Conservation (phyloP, 2,329 filamentous ascomycete species). For the Plenodomus biglobosus region DNA sequence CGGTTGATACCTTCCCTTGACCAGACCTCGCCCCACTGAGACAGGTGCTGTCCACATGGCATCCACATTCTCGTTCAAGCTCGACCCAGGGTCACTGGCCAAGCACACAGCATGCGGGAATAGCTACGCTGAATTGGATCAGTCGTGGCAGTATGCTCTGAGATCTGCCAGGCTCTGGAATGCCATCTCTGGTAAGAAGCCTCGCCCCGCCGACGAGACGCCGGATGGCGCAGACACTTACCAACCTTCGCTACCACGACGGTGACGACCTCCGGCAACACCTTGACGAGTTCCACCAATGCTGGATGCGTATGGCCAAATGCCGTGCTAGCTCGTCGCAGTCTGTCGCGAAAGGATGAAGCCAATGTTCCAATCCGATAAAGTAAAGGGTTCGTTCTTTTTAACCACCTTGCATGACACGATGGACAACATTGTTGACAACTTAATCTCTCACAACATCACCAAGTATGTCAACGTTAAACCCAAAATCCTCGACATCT, state of each 20-base stretch:
- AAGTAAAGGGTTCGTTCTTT: slow-evolving; percentile 15
- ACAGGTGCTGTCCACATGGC: no score
- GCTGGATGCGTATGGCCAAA: background rate
- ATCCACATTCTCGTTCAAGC: no score
- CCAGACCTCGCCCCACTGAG: no score
- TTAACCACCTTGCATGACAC: no score
- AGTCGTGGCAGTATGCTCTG: slow-evolving; percentile 2
- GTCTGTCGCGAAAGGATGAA: slow-evolving; percentile 3
- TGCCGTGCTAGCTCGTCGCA: slow-evolving; percentile 1
- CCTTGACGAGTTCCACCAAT: slow-evolving; percentile 7
- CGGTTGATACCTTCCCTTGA: no score
- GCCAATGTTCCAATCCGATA: slow-evolving; percentile 7
- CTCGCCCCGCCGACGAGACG: background rate
- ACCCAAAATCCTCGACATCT: slow-evolving; percentile 12
- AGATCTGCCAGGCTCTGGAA: slow-evolving; percentile 2
- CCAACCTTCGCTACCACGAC: slow-evolving; percentile 1
- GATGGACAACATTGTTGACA: slow-evolving; percentile 10
- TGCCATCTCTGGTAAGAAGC: background rate
- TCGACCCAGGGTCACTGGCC: background rate
- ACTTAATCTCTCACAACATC: slow-evolving; percentile 2
- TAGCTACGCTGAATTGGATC: slow-evolving; percentile 4
- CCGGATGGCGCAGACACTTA: background rate
- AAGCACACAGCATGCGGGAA: slow-evolving; percentile 1
- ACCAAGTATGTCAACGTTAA: slow-evolving; percentile 3
- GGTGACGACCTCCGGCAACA: slow-evolving; percentile 1